Conservation (phyloP, 768 basidiomycete species). For the Rhodotorula babjevae region DNA sequence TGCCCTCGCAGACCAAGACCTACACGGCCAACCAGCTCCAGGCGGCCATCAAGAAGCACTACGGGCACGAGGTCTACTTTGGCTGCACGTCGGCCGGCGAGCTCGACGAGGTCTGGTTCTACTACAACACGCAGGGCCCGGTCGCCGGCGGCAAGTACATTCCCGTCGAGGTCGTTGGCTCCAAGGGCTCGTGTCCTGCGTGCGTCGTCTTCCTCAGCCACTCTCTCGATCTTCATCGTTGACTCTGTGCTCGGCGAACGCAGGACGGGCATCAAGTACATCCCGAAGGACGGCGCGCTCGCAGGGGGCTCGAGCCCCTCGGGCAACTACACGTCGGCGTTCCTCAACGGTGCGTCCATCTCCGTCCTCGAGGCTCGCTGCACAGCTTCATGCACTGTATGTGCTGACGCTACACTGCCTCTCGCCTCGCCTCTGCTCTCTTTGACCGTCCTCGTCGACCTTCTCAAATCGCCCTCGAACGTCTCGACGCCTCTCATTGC, state of each 20-base stretch:
- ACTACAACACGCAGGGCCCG: slow-evolving; percentile 22
- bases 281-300: background rate
- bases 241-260: slow-evolving; percentile 35
- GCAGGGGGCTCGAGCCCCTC: slow-evolving; percentile 22
- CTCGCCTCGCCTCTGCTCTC: too few species aligned
- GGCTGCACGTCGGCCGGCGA: slow-evolving; percentile 1
- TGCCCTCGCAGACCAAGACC: slow-evolving; percentile 59
- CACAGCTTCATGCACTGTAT: too few species aligned
- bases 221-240: slow-evolving; percentile 52
- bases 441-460: background rate
- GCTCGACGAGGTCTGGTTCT: slow-evolving; percentile 26
- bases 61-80: slow-evolving; percentile 20
- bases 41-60: slow-evolving; percentile 12
- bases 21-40: slow-evolving; percentile 52
- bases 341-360: slow-evolving; percentile 14
- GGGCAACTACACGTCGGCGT: slow-evolving; percentile 13
- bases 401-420: too few species aligned
- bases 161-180: background rate
- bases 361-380: too few species aligned
- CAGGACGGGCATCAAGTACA: slow-evolving; percentile 17
- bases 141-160: slow-evolving; percentile 33
- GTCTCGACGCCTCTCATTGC: too few species aligned
- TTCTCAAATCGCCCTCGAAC: background rate
- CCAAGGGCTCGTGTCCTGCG: slow-evolving; percentile 30
- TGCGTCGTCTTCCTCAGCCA: slow-evolving; percentile 55